Evolutionary conservation across 2,329 filamentous ascomycete genomes (phyloP), one percentile per base, ranked within the genome.

Genomic region (Beauveria sp.): DNA sequence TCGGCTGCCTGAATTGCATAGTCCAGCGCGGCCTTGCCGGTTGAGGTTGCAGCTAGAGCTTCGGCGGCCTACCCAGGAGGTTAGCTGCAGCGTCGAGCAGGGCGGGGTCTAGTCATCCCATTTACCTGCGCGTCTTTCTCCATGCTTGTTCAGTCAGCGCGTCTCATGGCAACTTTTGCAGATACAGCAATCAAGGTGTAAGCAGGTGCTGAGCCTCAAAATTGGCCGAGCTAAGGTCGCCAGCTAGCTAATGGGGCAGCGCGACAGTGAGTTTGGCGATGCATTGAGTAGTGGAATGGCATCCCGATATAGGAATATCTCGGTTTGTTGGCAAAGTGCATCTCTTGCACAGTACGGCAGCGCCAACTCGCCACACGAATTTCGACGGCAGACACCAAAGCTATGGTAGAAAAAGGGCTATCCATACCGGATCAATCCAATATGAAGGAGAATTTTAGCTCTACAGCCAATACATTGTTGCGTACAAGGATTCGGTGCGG

Each of bases 1-100:
- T 97, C 91, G 24, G 87, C 89, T 5, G 89, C 90, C 65, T 81
- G 78, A 69, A 96, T 91, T 55, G 91, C 87, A 71, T 90, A 83
- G 57, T 86, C 78, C 60, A 97, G 80, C 49, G 91, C 91, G 67
- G 86, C 85, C 61, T 71, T 68, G 63, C 74, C 74, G 51, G 63
- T 71, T 55, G 72, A 72, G 63, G 66, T 70, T 63, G 67, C 66
- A 55, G 74, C 66, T 51, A 76, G 67, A 68, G 70, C 69, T 69
- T 78, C 76, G 63, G 74, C 73, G 64, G 70, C 71, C 76, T 78
- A 42, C 20, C 34, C 9, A 20, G 12, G 10, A 51, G 9, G 40
- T 59, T 38, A 59, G 57, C 26, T 30, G 26, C 47, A 24, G 46
- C 57, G 14, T 26, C 16, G 24, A 22, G 24, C 8, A 24, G n/a